Percentiles rank a stretch among this genome's conserved stretches.
Evolutionary conservation across 441 rosid species (phyloP).

Genomic region (Hura crepitans): DNA sequence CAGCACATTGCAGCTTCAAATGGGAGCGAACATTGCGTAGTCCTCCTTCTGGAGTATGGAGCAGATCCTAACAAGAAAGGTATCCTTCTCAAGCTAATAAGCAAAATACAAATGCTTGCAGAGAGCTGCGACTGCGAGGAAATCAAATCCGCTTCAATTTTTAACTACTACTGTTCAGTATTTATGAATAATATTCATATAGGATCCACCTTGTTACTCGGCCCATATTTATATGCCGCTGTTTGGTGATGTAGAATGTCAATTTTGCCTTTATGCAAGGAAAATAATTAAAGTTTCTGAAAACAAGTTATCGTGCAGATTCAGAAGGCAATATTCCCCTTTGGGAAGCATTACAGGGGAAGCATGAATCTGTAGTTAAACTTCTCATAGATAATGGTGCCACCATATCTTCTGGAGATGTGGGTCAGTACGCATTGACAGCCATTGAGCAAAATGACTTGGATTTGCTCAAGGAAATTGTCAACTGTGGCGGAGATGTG

Average conservation of each 20-base stretch:
- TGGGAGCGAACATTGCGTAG: slow-evolving; percentile 59
- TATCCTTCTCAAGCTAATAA: slow-evolving; percentile 22
- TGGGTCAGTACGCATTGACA: slow-evolving; percentile 62
- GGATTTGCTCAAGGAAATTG: slow-evolving; percentile 51
- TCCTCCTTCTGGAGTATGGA: slow-evolving; percentile 48
- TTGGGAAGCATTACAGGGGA: slow-evolving; percentile 70
- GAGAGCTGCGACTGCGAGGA: too few relatives aligned
- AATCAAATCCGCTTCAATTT: too few relatives aligned
- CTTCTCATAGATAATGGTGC: slow-evolving; percentile 44
- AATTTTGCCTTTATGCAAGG: not conserved
- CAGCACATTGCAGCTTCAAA: slow-evolving; percentile 75
- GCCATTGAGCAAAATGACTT: slow-evolving; percentile 59
- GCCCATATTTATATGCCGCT: too few relatives aligned
- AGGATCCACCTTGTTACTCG: too few relatives aligned
- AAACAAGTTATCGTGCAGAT: too few relatives aligned
- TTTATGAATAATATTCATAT: too few relatives aligned
- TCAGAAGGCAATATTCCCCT: slow-evolving; percentile 56
- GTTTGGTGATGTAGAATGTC: not conserved
- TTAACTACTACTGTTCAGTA: too few relatives aligned
- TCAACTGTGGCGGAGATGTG: slow-evolving; percentile 46
- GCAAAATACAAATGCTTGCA: not conserved
- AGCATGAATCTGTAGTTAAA: slow-evolving; percentile 45
- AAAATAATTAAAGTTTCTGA: too few relatives aligned
- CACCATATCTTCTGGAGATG: slow-evolving; percentile 47
- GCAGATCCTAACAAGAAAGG: slow-evolving; percentile 68